Base-by-base conservation (phyloP, 495 filamentous ascomycete genomes). In the Neurospora tetrasperma region DNA sequence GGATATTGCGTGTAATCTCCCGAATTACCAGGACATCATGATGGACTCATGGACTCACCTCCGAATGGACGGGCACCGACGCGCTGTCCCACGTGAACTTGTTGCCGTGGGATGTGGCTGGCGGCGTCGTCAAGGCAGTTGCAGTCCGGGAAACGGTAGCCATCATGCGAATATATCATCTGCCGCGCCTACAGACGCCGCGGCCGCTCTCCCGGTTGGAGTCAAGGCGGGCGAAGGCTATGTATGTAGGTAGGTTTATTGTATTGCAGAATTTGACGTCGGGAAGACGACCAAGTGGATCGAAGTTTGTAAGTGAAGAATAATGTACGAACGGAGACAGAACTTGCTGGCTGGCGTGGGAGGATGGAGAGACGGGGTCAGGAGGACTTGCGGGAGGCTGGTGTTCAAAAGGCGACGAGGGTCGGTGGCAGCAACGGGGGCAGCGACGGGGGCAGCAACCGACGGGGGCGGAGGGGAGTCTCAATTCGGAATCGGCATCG, bases 141-240 rank as follows among this genome's bases (percentile, higher is more conserved):
- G 84, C 76, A 72, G 82, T 83, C 74, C 85, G 84, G 73, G 85
- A 86, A 78, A 87, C 84, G 75, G 86, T 79, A 74, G 86, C 84
- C 86, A 88, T 88, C n/a, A n/a, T 77, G 16, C 41, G 42, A 73
- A 72, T 69, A 72, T 69, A 46, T 76, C 75, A 77, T 77, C 73
- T 44, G 62, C 16, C 62, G 54, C 54, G 27, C 27, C 27, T 73
- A 66, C 35, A 38, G 70, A 70, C 71, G 71, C 40, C 71, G 72
- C 70, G 73, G 74, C 62, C 74, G 71, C 70, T 66, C 44, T 71
- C 72, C 43, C 23, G 41, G 20, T 62, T 27, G 41, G 70, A n/a
- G 27, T 71, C 44, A 44, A 40, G 43, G 70, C 54, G 43, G 43
- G 27, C 43, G 27, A 35, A n/a, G 54, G 54, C 54, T 62, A 16